Percentiles rank a stretch among this genome's conserved stretches.
phyloP scores from a whole-genome alignment of 345 rosid species.

The Eucalyptus lansdowneana region DNA sequence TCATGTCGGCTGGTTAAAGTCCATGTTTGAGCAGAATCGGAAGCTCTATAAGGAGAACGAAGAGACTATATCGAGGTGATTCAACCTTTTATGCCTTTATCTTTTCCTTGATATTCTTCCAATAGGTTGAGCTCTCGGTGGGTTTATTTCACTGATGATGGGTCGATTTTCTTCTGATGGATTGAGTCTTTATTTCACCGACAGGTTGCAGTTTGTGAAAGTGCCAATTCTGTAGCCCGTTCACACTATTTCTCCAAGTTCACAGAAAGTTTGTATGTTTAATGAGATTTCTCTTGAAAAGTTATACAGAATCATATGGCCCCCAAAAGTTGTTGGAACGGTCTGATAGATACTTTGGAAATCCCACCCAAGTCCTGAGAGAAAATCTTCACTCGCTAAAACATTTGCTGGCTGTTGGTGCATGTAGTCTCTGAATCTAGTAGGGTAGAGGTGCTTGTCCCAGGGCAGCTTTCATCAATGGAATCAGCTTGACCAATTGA shows the following conservation, averaged over 20 bases:
- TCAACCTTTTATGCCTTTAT: not conserved
- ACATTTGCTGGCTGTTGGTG: slow-evolving; percentile 7
- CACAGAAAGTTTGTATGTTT: too few relatives aligned
- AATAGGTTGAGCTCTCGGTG: too few relatives aligned
- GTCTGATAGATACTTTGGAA: not conserved
- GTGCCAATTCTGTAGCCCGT: not conserved
- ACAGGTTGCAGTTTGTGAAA: not conserved
- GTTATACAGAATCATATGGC: too few relatives aligned
- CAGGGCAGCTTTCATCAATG: slow-evolving; percentile 11
- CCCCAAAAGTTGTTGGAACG: not conserved
- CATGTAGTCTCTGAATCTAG: slow-evolving; percentile 11
- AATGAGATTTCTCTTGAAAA: too few relatives aligned
- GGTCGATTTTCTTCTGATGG: not conserved
- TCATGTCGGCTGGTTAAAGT: accelerated
- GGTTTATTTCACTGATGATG: too few relatives aligned
- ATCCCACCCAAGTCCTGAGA: slow-evolving; percentile 40
- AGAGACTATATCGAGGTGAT: not conserved
- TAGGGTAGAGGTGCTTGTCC: slow-evolving; percentile 8
- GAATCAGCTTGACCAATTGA: not conserved
- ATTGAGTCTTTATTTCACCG: not conserved
- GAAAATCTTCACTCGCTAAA: slow-evolving; percentile 35
- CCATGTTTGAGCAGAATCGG: not conserved
- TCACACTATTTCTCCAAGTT: too few relatives aligned
- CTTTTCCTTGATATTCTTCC: not conserved
- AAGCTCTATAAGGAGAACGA: not conserved